Percentiles rank a stretch among this genome's conserved stretches.
phyloP scores from a whole-genome alignment of 1,284 basidiomycete genomes.

The Cryptococcus sp. region DNA sequence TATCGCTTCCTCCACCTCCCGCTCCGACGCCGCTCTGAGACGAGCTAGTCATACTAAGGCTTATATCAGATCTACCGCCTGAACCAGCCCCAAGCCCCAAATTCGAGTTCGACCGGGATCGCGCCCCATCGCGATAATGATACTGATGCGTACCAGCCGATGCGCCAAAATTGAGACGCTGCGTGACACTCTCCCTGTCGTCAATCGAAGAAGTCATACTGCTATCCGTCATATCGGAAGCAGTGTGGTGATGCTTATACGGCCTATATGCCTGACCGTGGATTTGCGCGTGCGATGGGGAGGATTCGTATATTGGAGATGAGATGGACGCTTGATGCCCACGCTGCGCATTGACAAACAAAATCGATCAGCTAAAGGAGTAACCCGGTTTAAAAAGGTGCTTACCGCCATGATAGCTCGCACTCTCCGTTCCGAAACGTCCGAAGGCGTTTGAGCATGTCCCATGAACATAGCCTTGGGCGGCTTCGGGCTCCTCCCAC shows the following conservation, averaged over 20 bases:
- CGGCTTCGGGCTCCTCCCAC: too few species aligned
- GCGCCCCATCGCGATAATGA: not conserved
- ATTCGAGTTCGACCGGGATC: not conserved
- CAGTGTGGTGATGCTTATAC: slow-evolving; percentile 5
- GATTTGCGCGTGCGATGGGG: slow-evolving; percentile 14
- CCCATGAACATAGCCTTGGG: slow-evolving; percentile 7
- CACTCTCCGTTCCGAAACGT: slow-evolving; percentile 30
- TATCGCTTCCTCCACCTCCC: too few species aligned
- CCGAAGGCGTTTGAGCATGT: slow-evolving; percentile 25
- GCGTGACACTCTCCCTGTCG: slow-evolving; percentile 16
- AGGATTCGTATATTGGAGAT: slow-evolving; percentile 33
- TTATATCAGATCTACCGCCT: too few species aligned
- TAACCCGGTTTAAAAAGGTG: not conserved
- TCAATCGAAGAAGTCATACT: slow-evolving; percentile 21
- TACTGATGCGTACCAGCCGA: not conserved
- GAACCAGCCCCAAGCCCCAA: not conserved
- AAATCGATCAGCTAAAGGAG: not conserved
- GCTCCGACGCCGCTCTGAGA: too few species aligned
- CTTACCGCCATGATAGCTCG: slow-evolving; percentile 41
- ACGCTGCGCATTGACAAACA: slow-evolving; percentile 11
- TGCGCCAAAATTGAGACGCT: slow-evolving; percentile 11
- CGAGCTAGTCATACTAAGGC: too few species aligned
- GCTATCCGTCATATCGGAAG: slow-evolving; percentile 13
- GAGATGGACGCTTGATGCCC: slow-evolving; percentile 32
- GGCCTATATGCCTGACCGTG: slow-evolving; percentile 9